Conservation (phyloP, 306 rosid genomes). For the Glycine tomentella region DNA sequence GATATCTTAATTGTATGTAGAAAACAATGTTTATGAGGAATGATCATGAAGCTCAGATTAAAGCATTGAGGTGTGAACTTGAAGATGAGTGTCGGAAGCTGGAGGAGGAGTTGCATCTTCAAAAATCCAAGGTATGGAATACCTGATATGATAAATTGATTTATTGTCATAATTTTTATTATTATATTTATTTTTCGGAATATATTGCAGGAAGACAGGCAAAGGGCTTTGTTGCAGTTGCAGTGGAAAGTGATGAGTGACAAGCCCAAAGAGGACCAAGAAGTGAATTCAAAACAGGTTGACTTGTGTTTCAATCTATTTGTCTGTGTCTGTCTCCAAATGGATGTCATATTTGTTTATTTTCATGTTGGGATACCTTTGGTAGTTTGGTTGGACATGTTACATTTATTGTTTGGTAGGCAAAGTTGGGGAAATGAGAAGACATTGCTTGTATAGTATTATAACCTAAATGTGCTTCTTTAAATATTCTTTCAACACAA, state of each 20-base stretch:
- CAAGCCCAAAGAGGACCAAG: slow-evolving; percentile 86
- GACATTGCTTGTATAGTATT: slow-evolving; percentile 4
- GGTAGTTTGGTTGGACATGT: not conserved
- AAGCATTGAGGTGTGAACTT: slow-evolving; percentile 76
- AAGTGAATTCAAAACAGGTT: slow-evolving; percentile 89
- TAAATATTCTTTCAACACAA: not conserved
- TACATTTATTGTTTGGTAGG: slow-evolving; percentile 12
- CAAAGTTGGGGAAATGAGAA: slow-evolving; percentile 13
- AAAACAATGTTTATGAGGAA: slow-evolving; percentile 68
- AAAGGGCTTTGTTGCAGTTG: slow-evolving; percentile 91
- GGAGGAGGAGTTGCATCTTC: slow-evolving; percentile 88
- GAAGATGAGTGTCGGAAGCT: slow-evolving; percentile 87
- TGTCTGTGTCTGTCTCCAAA: slow-evolving; percentile 24
- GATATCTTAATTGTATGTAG: slow-evolving; percentile 50
- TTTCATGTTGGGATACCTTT: slow-evolving; percentile 14
- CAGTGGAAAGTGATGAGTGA: slow-evolving; percentile 98
- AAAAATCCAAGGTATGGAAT: slow-evolving; percentile 79
- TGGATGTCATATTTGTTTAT: slow-evolving; percentile 39
- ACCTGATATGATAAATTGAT: slow-evolving; percentile 39
- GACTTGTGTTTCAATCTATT: slow-evolving; percentile 24
- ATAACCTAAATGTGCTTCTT: slow-evolving; percentile 31
- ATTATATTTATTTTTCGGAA: slow-evolving; percentile 18
- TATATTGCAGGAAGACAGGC: slow-evolving; percentile 84
- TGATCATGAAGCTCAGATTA: slow-evolving; percentile 84
- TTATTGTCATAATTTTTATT: not conserved